A percentile compares a stretch with the other conserved stretches of the same genome.
Conservation (phyloP, 2,329 filamentous ascomycete genomes). For the Tothia fuscella region DNA sequence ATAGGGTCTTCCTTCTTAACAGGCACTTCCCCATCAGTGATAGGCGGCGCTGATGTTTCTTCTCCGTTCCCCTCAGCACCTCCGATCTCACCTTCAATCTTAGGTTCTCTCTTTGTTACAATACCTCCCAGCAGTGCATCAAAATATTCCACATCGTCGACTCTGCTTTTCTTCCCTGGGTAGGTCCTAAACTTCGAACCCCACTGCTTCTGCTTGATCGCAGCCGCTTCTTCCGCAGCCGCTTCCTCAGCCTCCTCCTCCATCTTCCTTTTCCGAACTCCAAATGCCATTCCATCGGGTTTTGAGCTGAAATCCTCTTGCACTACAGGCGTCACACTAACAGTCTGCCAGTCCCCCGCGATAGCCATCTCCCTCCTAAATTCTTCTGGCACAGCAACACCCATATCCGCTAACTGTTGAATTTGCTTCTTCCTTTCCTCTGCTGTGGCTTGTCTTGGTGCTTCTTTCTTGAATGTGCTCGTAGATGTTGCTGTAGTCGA, state of each 20-base stretch:
- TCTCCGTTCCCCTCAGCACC: slow-evolving; percentile 12
- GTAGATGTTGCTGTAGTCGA: slow-evolving; percentile 16
- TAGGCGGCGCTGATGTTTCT: neutral
- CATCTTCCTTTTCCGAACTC: slow-evolving; percentile 50
- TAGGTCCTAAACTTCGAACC: slow-evolving; percentile 34
- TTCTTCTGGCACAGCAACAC: slow-evolving; percentile 70
- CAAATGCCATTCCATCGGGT: slow-evolving; percentile 33
- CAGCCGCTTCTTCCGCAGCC: slow-evolving; percentile 26
- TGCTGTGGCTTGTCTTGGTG: slow-evolving; percentile 34
- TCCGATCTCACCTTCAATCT: slow-evolving; percentile 30
- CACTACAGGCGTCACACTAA: slow-evolving; percentile 37
- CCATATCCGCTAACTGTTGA: slow-evolving; percentile 77
- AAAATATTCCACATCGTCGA: slow-evolving; percentile 46
- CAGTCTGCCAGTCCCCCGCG: slow-evolving; percentile 74
- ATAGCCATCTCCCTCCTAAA: slow-evolving; percentile 73
- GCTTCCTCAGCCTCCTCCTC: slow-evolving; percentile 50
- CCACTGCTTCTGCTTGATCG: slow-evolving; percentile 27
- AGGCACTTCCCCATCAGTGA: slow-evolving; percentile 8
- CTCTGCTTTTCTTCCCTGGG: slow-evolving; percentile 30
- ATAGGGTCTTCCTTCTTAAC: neutral
- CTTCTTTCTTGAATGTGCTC: slow-evolving; percentile 18
- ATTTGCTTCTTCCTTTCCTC: slow-evolving; percentile 72
- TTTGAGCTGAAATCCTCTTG: slow-evolving; percentile 31
- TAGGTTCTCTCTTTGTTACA: slow-evolving; percentile 24
- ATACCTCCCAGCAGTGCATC: slow-evolving; percentile 42